Base-by-base conservation (phyloP, 2,329 filamentous ascomycete species). In the Apiospora pterosperma region DNA sequence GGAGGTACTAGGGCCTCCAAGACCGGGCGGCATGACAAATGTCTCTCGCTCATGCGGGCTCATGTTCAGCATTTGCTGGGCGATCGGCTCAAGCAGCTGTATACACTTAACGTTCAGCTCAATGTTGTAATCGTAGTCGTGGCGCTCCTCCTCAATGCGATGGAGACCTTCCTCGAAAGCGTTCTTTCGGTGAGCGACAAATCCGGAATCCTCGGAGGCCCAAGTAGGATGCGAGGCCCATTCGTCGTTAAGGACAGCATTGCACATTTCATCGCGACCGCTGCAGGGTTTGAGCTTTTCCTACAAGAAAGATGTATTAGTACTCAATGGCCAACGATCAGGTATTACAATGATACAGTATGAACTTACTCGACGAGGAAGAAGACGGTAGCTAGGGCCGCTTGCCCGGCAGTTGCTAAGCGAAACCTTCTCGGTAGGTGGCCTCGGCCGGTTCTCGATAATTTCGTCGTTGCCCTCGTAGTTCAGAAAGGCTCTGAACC, bases 171-270 rank as follows among this genome's bases (percentile, higher is more conserved):
- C 96, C 76, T 99, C 96, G 69, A 91, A 97, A 63, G 91, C 88
- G 72, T 99, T 99, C 85, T 99, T 99, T 67, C 95, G 89, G 79
- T 99, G 96, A 14, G 96, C 96, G 66, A 99, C 95, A 72, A 99
- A 99, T 0, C 96, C 96, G 55, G 92, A 97, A 75, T 99, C 96
- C 77, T 99, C 96, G 1, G 95, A 98, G 1, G 95, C 96, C 96
- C 96, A 99, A 0, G 96, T 99, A 4, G 96, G 96, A 79, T 99
- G 96, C 31, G 95, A 98, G 2, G 96, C 96, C 96, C 96, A 99
- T 70, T 97, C 92, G 71, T 99, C 96, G 69, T 99, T 99, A 63
- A 99, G 83, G 0, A 99, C 95, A 28, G 91, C 90, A 70, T 92
- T 90, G 79, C 96, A 99, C 70, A 99, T 89, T 76, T 97, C 93